phyloP scores from a whole-genome alignment of 2,329 filamentous ascomycete species.

The Dactylellina drechsleri region DNA sequence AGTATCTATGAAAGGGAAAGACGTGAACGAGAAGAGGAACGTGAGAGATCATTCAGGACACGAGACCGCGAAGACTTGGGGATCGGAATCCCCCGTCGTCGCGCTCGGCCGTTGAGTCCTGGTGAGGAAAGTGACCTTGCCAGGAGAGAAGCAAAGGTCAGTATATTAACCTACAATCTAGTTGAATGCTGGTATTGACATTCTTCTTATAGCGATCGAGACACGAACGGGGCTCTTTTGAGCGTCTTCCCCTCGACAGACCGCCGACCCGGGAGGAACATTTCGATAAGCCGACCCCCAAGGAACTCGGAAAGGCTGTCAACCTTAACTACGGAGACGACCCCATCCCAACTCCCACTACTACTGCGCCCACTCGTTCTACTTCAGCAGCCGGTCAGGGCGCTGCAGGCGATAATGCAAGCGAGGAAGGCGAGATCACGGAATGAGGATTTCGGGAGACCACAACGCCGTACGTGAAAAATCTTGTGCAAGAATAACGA shows the following conservation, averaged over 20 bases:
- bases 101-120: constrained; percentile 74
- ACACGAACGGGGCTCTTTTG: constrained; percentile 53
- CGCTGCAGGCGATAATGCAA: constrained; percentile 38
- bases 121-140: constrained; percentile 81
- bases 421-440: constrained; percentile 50
- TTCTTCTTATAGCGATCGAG: constrained; percentile 40
- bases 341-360: constrained; percentile 23
- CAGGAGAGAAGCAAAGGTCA: constrained; percentile 74
- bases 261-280: constrained; percentile 50
- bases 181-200: background rate
- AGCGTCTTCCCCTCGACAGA: constrained; percentile 49
- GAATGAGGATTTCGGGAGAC: constrained; percentile 23
- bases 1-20: constrained; percentile 85
- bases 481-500: constrained; percentile 11
- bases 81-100: constrained; percentile 70
- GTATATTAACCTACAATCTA: constrained; percentile 35
- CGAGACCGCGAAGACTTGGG: constrained; percentile 89
- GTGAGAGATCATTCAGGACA: constrained; percentile 83
- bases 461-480: constrained; percentile 48
- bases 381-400: constrained; percentile 6
- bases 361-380: constrained; percentile 6
- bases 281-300: constrained; percentile 53
- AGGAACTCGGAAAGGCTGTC: constrained; percentile 54
- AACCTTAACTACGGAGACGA: constrained; percentile 54
- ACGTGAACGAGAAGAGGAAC: constrained; percentile 86